These are phyloP conservation scores for Zymoseptoria ardabiliae DNA, from an alignment of 2,329 filamentous ascomycete genomes.

Conservation along the genomic window DNA sequence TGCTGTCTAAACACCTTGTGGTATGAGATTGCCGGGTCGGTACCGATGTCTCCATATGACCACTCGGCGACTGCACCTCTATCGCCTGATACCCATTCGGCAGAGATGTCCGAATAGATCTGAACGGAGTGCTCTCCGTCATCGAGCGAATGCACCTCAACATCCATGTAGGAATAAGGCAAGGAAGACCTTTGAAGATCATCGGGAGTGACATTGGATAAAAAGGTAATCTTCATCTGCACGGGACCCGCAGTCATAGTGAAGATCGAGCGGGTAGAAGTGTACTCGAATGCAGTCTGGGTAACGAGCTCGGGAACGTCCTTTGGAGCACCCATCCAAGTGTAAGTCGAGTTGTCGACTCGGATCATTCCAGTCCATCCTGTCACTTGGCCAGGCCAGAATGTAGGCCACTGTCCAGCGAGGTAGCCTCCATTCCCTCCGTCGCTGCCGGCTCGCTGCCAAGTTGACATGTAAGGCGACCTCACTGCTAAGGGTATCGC, in stretches of 20 bases:
- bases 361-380: slow-evolving; percentile 61
- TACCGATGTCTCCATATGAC: slow-evolving; percentile 40
- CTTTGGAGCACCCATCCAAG: slow-evolving; percentile 48
- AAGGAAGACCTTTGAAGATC: slow-evolving; percentile 62
- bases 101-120: slow-evolving; percentile 65
- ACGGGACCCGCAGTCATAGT: slow-evolving; percentile 53
- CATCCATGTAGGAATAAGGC: slow-evolving; percentile 61
- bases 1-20: slow-evolving; percentile 25
- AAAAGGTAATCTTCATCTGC: slow-evolving; percentile 58
- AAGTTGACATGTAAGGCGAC: slow-evolving; percentile 65
- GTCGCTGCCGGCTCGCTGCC: slow-evolving; percentile 54
- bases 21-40: slow-evolving; percentile 17
- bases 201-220: slow-evolving; percentile 61
- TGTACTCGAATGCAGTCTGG: slow-evolving; percentile 61
- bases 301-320: slow-evolving; percentile 42
- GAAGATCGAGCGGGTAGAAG: slow-evolving; percentile 64
- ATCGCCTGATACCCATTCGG: slow-evolving; percentile 64
- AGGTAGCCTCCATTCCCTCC: slow-evolving; percentile 59
- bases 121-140: slow-evolving; percentile 57
- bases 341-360: slow-evolving; percentile 55
- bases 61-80: slow-evolving; percentile 49
- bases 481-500: slow-evolving; percentile 66
- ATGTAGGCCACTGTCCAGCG: slow-evolving; percentile 55
- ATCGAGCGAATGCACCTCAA: slow-evolving; percentile 56
- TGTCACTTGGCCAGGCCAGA: slow-evolving; percentile 51